Percentiles rank a stretch among this genome's conserved stretches.
Conservation (phyloP, 148 eudicot species). For the Vaccinium darrowii region DNA sequence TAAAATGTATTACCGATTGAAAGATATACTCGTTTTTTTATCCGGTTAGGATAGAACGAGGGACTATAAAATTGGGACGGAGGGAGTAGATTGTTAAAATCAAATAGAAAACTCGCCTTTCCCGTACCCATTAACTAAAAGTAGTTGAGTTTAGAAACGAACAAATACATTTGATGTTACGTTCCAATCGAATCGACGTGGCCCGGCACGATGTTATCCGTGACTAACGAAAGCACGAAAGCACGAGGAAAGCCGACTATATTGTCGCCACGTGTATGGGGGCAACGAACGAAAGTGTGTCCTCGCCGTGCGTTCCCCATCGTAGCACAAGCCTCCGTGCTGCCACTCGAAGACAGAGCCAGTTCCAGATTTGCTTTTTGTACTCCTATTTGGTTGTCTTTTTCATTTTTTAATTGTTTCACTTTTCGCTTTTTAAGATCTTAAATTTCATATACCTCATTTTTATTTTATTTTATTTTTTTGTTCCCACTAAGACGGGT, state of each 20-base stretch:
- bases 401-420: too few relatives aligned
- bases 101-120: too few relatives aligned
- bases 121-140: too few relatives aligned
- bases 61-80: too few relatives aligned
- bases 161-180: too few relatives aligned
- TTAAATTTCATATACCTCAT: too few relatives aligned
- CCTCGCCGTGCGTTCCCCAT: not conserved
- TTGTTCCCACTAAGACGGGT: not conserved
- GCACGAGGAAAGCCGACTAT: not conserved
- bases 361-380: not conserved
- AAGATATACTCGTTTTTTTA: too few relatives aligned
- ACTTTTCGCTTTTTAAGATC: not conserved
- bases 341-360: constrained; percentile 2
- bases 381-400: not conserved
- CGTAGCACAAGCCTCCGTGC: constrained; percentile 10
- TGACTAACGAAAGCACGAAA: not conserved
- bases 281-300: not conserved
- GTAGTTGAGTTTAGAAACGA: too few relatives aligned
- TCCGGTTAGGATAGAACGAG: too few relatives aligned
- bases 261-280: not conserved
- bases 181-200: not conserved
- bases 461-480: too few relatives aligned
- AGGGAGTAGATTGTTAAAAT: too few relatives aligned
- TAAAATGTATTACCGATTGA: too few relatives aligned
- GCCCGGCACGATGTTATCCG: not conserved